Evolutionary conservation across 106 monocot species (phyloP), one percentile per base, ranked within the genome.

Genomic region (Apostasia ramifera): DNA sequence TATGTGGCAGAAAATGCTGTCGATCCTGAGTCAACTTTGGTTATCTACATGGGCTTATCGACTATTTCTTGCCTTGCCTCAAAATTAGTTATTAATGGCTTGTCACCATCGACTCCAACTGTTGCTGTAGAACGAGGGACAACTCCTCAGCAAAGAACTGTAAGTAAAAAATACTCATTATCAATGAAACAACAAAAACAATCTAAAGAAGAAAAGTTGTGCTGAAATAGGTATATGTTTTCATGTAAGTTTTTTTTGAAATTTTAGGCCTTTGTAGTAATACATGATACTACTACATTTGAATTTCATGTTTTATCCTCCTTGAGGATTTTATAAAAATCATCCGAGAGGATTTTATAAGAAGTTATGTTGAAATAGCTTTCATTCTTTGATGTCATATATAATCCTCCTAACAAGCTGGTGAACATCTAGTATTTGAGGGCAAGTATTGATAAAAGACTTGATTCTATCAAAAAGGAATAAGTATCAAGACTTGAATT

Each of bases 61-160:
- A 95, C 92, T 40, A 88, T 95, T 13, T 84, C 86, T n/a, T 69
- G 82, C 62, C 91, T 95, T 58, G 61, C 79, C 68, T 64, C 57
- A 40, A 88, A 84, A 68, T 72, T 97, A 48, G 85, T 85, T 56
- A 76, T 71, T 37, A 82, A 92, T 65, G 97, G 97, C 2, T 76
- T 97, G 54, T 84, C 82, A 55, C 72, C 79, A 0, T 63, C 83
- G 5, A 97, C 89, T 64, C 97, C 97, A 40, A 74, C 97, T 40
- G 97, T 84, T 70, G 97, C 97, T 42, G 89, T 97, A 1, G 97
- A 97, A 55, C 84, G 92, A 47, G 97, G 97, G 66, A 97, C 97
- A 5, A 97, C 97, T n/a, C 79, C 85, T 75, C 92, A 89, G 59
- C 97, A 97, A 74, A 84, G 86, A 70, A 82, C 62, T 53, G 97